These are phyloP conservation scores for Fusarium odoratissimum DNA, from an alignment of 2,329 filamentous ascomycete species.

Conservation along the genomic window DNA sequence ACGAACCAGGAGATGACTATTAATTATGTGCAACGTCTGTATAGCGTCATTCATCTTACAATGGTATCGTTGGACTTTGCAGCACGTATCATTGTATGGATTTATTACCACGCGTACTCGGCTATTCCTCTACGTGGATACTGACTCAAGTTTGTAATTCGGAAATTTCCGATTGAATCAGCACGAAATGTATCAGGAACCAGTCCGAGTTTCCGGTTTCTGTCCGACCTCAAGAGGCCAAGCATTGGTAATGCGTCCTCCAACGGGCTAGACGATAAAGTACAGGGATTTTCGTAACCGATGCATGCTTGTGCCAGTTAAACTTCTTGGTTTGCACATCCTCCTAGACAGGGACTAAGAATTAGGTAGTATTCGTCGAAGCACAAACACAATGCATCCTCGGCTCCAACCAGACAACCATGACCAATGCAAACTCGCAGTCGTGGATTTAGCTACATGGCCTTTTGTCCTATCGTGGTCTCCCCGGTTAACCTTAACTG, in stretches of 20 bases:
- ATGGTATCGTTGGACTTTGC: fast-evolving
- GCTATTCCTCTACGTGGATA: fast-evolving
- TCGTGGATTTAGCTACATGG: neutral
- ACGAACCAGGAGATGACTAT: neutral
- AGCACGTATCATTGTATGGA: fast-evolving
- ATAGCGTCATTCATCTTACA: fast-evolving
- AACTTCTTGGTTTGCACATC: neutral
- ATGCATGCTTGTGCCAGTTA: neutral
- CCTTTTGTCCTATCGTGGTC: neutral
- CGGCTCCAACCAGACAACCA: neutral
- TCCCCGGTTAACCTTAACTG: neutral
- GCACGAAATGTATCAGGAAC: too few species aligned
- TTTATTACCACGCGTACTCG: fast-evolving
- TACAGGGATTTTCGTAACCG: neutral
- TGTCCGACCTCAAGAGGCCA: neutral
- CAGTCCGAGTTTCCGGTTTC: neutral
- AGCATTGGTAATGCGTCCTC: neutral
- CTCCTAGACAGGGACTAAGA: neutral
- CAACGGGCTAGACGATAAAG: neutral
- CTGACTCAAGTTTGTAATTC: too few species aligned
- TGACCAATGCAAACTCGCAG: neutral
- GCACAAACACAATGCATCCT: neutral
- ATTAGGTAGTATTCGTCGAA: neutral
- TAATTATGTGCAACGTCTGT: fast-evolving
- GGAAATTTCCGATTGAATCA: neutral